phyloP scores from a whole-genome alignment of 768 basidiomycete species.

The Xerocomellus amylosporus region DNA sequence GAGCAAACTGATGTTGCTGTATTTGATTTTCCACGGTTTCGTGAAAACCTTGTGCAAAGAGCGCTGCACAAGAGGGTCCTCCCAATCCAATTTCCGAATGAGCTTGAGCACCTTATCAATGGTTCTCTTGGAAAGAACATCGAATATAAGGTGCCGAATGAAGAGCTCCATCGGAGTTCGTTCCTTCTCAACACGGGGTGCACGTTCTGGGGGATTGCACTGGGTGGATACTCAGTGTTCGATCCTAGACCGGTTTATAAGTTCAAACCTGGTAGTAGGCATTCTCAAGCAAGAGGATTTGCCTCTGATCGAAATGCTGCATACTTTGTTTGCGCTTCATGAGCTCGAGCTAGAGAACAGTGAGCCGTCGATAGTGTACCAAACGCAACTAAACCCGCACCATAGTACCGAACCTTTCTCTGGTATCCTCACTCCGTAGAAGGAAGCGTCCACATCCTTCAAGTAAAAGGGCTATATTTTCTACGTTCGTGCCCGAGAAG shows the following conservation, averaged over 20 bases:
- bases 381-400: conserved; percentile 37
- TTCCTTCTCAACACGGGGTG: conserved; percentile 80
- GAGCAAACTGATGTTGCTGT: conserved; percentile 79
- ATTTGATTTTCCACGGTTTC: conserved; percentile 99
- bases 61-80: conserved; percentile 58
- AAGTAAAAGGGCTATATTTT: conserved; percentile 85
- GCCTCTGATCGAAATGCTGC: conserved; percentile 90
- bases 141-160: conserved; percentile 91
- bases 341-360: conserved; percentile 69
- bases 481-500: conserved; percentile 88
- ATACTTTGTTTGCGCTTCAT: conserved; percentile 93
- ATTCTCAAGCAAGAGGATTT: conserved; percentile 88
- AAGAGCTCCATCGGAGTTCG: conserved; percentile 88
- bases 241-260: not conserved
- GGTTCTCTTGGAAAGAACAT: conserved; percentile 88
- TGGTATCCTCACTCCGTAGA: conserved; percentile 82
- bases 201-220: conserved; percentile 97
- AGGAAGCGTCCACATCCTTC: conserved; percentile 95
- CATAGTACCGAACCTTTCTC: conserved; percentile 85
- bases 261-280: conserved; percentile 88
- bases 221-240: conserved; percentile 32
- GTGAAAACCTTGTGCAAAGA: conserved; percentile 87
- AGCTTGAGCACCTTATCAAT: conserved; percentile 95
- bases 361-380: conserved; percentile 5
- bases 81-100: conserved; percentile 94